Conservation (phyloP, 345 rosid species). For the Carallia brachiata region DNA sequence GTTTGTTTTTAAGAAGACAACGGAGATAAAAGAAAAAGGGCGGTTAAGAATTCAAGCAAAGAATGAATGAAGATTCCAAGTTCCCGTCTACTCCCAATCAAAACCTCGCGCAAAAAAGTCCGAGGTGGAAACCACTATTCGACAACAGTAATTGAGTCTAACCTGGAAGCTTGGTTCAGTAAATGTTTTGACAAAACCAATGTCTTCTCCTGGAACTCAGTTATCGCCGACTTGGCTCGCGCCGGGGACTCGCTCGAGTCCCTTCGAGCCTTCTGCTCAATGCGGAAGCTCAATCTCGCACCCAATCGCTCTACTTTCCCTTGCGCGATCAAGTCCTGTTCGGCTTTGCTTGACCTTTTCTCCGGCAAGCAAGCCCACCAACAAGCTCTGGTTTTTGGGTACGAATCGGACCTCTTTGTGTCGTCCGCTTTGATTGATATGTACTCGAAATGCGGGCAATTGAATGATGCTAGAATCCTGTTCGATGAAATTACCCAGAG, state of each 20-base stretch:
- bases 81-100: not conserved
- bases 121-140: slow-evolving; percentile 24
- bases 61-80: slow-evolving; percentile 43
- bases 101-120: slow-evolving; percentile 22
- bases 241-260: slow-evolving; percentile 70
- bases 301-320: slow-evolving; percentile 82
- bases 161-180: slow-evolving; percentile 59
- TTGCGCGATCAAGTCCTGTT: slow-evolving; percentile 81
- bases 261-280: slow-evolving; percentile 71
- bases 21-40: too few relatives aligned
- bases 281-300: slow-evolving; percentile 66
- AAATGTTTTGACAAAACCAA: slow-evolving; percentile 63
- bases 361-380: slow-evolving; percentile 83
- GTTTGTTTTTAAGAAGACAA: too few relatives aligned
- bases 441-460: slow-evolving; percentile 64
- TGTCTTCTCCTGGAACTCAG: slow-evolving; percentile 85
- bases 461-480: slow-evolving; percentile 56
- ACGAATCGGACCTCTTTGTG: slow-evolving; percentile 63
- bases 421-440: slow-evolving; percentile 73
- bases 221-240: slow-evolving; percentile 82
- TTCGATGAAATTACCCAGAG: slow-evolving; percentile 76
- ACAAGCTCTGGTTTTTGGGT: slow-evolving; percentile 71
- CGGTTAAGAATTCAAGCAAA: not conserved
- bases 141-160: slow-evolving; percentile 31
- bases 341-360: slow-evolving; percentile 62